Base-by-base conservation (phyloP, 2,329 filamentous ascomycete species). In the Ceratocystis lukuohia region DNA sequence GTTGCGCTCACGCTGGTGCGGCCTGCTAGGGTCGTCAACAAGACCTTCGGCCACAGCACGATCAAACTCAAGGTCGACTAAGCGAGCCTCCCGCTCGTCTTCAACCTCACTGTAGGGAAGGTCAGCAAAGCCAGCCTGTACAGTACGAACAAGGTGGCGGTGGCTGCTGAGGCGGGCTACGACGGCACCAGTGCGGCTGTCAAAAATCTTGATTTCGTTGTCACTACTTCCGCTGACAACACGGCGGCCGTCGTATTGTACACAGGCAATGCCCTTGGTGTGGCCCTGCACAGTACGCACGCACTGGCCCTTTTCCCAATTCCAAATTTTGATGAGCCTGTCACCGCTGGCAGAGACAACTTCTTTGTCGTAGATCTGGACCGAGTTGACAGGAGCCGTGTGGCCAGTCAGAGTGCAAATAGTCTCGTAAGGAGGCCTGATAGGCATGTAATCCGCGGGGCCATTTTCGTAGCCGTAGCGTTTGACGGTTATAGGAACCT, bases 221-320 rank as follows among this genome's bases (percentile, higher is more conserved):
- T 99, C 94, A 71, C 92, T 96, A 75, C 92, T 96, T 2, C 94
- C 94, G 71, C 91, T 96, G 64, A 99, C 91, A 69, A 99, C 95
- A 22, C 94, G 85, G 63, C 90, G 86, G 30, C 91, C 91, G 73
- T 99, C 94, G 73, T 94, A 97, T 75, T 99, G 93, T 17, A 99
- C 92, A 74, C 94, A 99, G 2, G 94, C 94, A 71, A 99, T 97
- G 41, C 94, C 94, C 74, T 99, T 99, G 69, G 84, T 85, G 72
- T 99, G 94, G 1, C 93, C 94, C 48, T 89, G 80, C 44, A 96
- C 85, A 0, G 89, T 96, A 71, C 88, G 85, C 57, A 83, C 81
- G 74, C 89, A 93, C 56, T 82, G 78, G 67, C 91, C 89, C 6
- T 85, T 88, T 20, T 87, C 87, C 78, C 96, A 89, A 74, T 95